phyloP scores from a whole-genome alignment of 768 basidiomycete genomes.

The Tricholoma terreum region DNA sequence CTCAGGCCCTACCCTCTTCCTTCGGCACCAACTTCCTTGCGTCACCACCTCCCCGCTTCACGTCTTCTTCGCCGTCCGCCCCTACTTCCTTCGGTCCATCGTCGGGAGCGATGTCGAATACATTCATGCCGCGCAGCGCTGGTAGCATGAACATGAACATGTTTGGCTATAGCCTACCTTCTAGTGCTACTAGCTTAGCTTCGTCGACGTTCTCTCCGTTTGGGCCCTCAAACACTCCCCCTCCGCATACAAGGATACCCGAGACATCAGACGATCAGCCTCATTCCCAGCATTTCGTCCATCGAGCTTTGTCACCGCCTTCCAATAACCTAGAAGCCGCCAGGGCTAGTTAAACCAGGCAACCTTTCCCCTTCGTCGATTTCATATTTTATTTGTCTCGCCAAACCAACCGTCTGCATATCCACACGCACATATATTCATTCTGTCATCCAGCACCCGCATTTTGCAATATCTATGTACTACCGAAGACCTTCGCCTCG shows the following conservation, averaged over 20 bases:
- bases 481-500: constrained; percentile 21
- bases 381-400: constrained; percentile 7
- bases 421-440: constrained; percentile 23
- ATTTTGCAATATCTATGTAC: constrained; percentile 30
- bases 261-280: constrained; percentile 32
- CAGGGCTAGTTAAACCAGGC: constrained; percentile 35
- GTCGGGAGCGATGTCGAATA: constrained; percentile 26
- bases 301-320: constrained; percentile 29
- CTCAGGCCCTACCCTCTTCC: constrained; percentile 9
- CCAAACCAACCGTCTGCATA: neutral
- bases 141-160: constrained; percentile 18
- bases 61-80: constrained; percentile 33
- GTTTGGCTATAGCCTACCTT: constrained; percentile 25
- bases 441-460: constrained; percentile 18
- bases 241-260: constrained; percentile 35
- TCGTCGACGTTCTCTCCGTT: constrained; percentile 37
- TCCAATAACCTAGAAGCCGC: constrained; percentile 44
- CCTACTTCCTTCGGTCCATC: constrained; percentile 22
- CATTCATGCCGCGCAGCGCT: constrained; percentile 35
- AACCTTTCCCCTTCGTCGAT: constrained; percentile 13
- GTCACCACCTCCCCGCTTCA: constrained; percentile 45
- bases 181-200: constrained; percentile 17
- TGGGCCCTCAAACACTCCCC: constrained; percentile 28
- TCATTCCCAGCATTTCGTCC: constrained; percentile 33
- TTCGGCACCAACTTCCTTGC: constrained; percentile 33